Evolutionary conservation across 148 eudicot genomes (phyloP).

Genomic region (Camellia lanceoleosa): DNA sequence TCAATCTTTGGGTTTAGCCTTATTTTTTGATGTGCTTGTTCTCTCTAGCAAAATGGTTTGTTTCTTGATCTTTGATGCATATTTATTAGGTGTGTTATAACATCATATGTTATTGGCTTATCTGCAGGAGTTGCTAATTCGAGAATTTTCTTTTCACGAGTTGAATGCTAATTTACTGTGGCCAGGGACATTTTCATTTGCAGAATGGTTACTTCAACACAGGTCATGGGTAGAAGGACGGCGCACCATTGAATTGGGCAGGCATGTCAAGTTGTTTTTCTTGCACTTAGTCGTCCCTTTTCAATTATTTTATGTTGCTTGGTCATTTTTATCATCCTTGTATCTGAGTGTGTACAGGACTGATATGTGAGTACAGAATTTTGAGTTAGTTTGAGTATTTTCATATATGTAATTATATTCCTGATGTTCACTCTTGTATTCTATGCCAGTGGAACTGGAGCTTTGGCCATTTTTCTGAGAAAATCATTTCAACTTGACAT

Average conservation of each 20-base stretch:
- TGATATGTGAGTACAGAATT: not conserved
- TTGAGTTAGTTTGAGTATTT: not conserved
- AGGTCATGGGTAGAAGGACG: conserved; percentile 69
- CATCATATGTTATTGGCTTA: conserved; percentile 6
- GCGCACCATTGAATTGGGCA: conserved; percentile 72
- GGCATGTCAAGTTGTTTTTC: conserved; percentile 44
- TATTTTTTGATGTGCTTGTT: not conserved
- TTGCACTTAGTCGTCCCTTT: not conserved
- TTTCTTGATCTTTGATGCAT: not conserved
- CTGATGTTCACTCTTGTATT: conserved; percentile 1
- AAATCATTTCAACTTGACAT: conserved; percentile 73
- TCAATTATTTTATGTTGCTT: not conserved
- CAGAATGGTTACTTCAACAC: conserved; percentile 84
- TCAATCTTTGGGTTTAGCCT: not conserved
- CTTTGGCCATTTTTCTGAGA: conserved; percentile 77
- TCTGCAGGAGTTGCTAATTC: conserved; percentile 74
- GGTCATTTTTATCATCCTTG: not conserved
- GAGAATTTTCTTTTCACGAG: conserved; percentile 93
- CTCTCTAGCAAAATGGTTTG: not conserved
- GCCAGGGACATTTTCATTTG: conserved; percentile 98
- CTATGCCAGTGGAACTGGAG: conserved; percentile 82
- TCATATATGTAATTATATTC: conserved; percentile 8
- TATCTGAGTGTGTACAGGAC: not conserved
- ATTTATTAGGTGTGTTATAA: not conserved
- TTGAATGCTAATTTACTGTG: conserved; percentile 93